These are phyloP conservation scores for Eimeria sp. DNA, from an alignment of 169 alveolate species.

Conservation along the genomic window DNA sequence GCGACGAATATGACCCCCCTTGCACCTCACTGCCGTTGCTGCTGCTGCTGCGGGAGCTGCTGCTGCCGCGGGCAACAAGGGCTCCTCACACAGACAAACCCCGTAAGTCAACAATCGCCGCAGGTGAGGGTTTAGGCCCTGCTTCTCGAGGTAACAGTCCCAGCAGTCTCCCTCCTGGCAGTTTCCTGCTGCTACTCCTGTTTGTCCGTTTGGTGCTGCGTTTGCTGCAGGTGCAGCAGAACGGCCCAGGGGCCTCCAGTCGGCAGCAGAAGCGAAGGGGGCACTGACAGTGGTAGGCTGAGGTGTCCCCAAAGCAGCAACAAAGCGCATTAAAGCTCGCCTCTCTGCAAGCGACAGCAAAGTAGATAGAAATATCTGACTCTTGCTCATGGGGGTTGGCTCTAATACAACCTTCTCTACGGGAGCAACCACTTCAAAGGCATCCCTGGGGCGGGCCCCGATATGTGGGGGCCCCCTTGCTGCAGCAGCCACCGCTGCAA, in stretches of 20 bases:
- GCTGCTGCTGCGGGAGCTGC: constrained; percentile 35
- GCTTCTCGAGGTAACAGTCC: constrained; percentile 57
- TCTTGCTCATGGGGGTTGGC: constrained; percentile 40
- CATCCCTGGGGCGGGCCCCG: neutral
- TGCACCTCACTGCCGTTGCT: neutral
- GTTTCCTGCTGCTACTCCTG: neutral
- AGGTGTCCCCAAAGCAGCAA: constrained; percentile 65
- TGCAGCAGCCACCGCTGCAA: constrained; percentile 37
- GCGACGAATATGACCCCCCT: constrained; percentile 10
- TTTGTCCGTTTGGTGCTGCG: neutral
- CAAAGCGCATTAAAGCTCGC: constrained; percentile 23
- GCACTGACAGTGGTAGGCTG: constrained; percentile 35
- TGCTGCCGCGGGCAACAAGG: constrained; percentile 43
- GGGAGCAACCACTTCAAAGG: neutral
- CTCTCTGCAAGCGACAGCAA: constrained; percentile 31
- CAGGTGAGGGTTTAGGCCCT: constrained; percentile 45
- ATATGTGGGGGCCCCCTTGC: neutral
- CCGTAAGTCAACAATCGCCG: constrained; percentile 62
- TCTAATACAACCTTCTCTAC: neutral
- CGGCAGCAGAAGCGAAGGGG: constrained; percentile 47
- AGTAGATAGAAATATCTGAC: constrained; percentile 31
- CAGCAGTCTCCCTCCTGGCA: constrained; percentile 23
- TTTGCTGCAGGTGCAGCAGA: neutral
- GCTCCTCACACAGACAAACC: constrained; percentile 45
- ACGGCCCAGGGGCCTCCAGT: constrained; percentile 35